These are phyloP conservation scores for Sicyos baderoa DNA, from an alignment of 306 rosid species.

Conservation along the genomic window DNA sequence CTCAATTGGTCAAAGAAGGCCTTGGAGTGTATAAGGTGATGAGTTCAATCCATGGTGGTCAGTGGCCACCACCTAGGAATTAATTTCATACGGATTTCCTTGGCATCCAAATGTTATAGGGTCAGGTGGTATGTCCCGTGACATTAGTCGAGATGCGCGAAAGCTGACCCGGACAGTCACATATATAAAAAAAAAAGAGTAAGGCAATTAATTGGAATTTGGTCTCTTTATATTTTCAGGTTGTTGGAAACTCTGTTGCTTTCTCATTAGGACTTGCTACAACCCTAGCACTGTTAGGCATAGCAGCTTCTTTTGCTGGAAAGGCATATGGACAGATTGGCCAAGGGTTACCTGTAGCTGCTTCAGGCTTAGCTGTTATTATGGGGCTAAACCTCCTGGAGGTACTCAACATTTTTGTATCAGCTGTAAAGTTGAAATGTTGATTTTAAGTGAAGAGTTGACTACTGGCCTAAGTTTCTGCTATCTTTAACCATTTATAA, in stretches of 20 bases:
- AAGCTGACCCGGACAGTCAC: too few species aligned
- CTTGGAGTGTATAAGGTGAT: too few species aligned
- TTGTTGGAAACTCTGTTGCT: conserved; percentile 76
- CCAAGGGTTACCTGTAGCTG: conserved; percentile 87
- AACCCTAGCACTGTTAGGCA: conserved; percentile 75
- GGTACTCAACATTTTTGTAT: conserved; percentile 30
- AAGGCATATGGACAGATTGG: conserved; percentile 98
- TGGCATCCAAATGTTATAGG: too few species aligned
- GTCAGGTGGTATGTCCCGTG: too few species aligned
- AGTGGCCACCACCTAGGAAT: too few species aligned
- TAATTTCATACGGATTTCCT: too few species aligned
- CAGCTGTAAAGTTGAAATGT: background rate
- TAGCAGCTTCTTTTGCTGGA: conserved; percentile 89
- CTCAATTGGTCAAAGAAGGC: too few species aligned
- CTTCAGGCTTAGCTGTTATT: conserved; percentile 82
- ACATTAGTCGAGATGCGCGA: too few species aligned
- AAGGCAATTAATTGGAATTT: background rate
- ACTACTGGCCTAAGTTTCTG: background rate
- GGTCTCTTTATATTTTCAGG: conserved; percentile 33
- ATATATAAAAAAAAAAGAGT: too few species aligned
- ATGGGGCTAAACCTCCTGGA: conserved; percentile 94
- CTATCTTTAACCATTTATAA: conserved; percentile 7
- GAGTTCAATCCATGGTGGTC: too few species aligned
- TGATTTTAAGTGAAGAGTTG: background rate
- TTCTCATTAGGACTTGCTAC: conserved; percentile 96